phyloP scores from a whole-genome alignment of 2,329 filamentous ascomycete species.

The Daldinia sp. region DNA sequence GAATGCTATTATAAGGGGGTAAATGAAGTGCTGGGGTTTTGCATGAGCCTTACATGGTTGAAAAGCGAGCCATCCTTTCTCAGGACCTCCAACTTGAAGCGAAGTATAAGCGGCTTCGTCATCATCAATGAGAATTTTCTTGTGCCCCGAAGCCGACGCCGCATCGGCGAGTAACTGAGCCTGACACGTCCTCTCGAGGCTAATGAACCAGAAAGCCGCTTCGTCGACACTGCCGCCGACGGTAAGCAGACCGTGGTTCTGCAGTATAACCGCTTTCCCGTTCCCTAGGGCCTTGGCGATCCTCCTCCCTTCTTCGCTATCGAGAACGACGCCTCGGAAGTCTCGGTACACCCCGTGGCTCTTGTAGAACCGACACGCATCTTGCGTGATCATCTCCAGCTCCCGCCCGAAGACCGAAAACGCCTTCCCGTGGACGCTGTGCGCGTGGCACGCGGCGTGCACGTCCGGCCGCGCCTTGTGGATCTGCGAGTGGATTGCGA shows the following conservation, averaged over 20 bases:
- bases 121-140: constrained; percentile 49
- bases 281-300: constrained; percentile 68
- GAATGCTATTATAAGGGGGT: neutral
- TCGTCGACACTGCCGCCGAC: constrained; percentile 74
- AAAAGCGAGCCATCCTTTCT: constrained; percentile 51
- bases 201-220: constrained; percentile 71
- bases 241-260: constrained; percentile 74
- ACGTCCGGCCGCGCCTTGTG: constrained; percentile 70
- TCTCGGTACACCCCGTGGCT: constrained; percentile 69
- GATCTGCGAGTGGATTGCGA: constrained; percentile 71
- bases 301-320: constrained; percentile 67
- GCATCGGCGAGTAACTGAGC: constrained; percentile 72
- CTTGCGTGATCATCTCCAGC: constrained; percentile 73
- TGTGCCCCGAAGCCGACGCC: constrained; percentile 55
- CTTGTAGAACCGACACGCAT: constrained; percentile 68
- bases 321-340: constrained; percentile 72
- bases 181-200: constrained; percentile 71
- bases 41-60: constrained; percentile 42
- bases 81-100: constrained; percentile 48
- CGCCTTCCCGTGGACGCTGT: constrained; percentile 69
- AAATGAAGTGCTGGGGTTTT: neutral
- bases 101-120: constrained; percentile 48
- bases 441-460: constrained; percentile 70
- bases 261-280: constrained; percentile 67
- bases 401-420: constrained; percentile 68